Base-by-base conservation (phyloP, 179 eudicot species). In the Gypsophila paniculata region DNA sequence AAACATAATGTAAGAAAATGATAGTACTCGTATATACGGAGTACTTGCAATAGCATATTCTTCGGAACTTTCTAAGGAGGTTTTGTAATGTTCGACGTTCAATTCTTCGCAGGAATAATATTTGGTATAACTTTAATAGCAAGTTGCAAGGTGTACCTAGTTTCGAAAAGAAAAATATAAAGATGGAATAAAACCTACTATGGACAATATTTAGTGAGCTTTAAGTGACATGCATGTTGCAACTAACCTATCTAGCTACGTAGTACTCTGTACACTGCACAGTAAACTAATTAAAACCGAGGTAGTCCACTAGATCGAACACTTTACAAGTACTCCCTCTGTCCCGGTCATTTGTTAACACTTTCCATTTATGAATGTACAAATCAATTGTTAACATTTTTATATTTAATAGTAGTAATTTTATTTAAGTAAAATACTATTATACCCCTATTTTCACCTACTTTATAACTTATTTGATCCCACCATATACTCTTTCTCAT, bases 181-280 rank as follows among this genome's bases (percentile, higher is more conserved):
- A 32, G 61, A 1, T 29, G 39, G 71, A 68, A 68, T 52, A 68
- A 68, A 68, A 51, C 58, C 46, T 25, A 67, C 46, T 48, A 11
- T 48, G 29, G 57, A 67, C 39, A 66, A 64, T 26, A 10, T 57
- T 11, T 22, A 58, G 62, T 42, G 42, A 22, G 21, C 2, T 46
- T 23, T 46, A 46, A 44, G 70, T 67, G 70, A 32, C 70, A 49
- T 67, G 38, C 58, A 67, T 67, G 70, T 67, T 67, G 70, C 58
- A 48, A 67, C n/a, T n/a, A n/a, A n/a, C 70, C 18, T 48, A 22
- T 48, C 23, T 66, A 62, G 55, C 38, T 48, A 67, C 34, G 12
- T 17, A 29, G 34, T 29, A 29, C 34, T 29, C 34, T 29, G 34
- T 29, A 29, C 34, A 1, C 34, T 1, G 1, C 4, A 29, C 1